Percentiles rank a stretch among this genome's conserved stretches.
These are phyloP conservation scores for Setaria viridis DNA, from an alignment of 202 grass and related monocot species.

Conservation along the genomic window DNA sequence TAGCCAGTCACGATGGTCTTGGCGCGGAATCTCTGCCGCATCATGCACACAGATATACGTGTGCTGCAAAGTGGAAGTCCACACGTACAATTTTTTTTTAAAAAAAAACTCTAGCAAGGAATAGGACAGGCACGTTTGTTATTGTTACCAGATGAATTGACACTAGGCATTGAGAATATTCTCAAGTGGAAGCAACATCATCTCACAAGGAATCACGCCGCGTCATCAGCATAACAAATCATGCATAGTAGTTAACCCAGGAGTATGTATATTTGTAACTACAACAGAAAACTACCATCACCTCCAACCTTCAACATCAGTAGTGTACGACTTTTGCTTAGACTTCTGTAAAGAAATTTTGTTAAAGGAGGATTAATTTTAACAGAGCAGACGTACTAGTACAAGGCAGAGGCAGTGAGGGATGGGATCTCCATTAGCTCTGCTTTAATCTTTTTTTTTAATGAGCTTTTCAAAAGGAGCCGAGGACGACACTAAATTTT, in stretches of 20 bases:
- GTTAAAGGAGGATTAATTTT: background rate
- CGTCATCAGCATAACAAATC: background rate
- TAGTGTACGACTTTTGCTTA: background rate
- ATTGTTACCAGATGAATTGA: background rate
- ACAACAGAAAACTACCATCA: background rate
- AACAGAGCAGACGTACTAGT: background rate
- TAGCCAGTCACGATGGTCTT: background rate
- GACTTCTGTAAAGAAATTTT: background rate
- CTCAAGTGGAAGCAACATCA: background rate
- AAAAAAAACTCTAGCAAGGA: background rate
- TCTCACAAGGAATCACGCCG: background rate
- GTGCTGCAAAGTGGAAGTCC: background rate
- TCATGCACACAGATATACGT: background rate
- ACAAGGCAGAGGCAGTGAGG: background rate
- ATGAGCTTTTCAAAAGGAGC: conserved; percentile 26
- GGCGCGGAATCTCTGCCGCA: conserved; percentile 4
- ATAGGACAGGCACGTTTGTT: background rate
- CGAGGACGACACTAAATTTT: background rate
- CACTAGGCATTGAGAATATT: background rate
- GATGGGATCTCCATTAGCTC: conserved; percentile 7
- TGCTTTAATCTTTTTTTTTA: conserved; percentile 20
- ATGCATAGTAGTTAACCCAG: background rate
- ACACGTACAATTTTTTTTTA: background rate
- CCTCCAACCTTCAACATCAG: background rate
- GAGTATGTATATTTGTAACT: background rate